phyloP scores from a whole-genome alignment of 2,329 filamentous ascomycete genomes.

The Aspergillus aculeatinus region DNA sequence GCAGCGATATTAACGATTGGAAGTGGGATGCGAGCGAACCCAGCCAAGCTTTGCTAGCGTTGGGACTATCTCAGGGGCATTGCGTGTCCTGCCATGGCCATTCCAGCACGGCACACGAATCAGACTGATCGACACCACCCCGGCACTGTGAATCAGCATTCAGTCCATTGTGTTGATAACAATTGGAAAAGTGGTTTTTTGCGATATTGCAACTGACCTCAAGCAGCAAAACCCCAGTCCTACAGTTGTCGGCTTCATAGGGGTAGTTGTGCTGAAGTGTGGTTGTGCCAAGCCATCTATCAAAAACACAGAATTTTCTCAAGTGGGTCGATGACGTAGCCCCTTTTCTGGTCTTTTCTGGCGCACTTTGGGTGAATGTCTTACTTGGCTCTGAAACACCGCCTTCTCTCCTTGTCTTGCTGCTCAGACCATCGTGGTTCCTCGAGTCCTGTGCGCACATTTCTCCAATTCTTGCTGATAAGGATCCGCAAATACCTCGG shows the following conservation, averaged over 20 bases:
- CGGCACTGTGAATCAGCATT: not conserved
- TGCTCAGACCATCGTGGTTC: not conserved
- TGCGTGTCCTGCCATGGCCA: slow-evolving; percentile 1
- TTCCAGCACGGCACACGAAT: not conserved
- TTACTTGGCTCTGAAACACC: not conserved
- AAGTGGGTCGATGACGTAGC: not conserved
- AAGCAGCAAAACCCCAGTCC: not conserved
- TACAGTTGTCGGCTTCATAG: not conserved
- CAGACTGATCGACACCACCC: not conserved
- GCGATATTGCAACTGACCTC: not conserved
- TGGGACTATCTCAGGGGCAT: slow-evolving; percentile 3
- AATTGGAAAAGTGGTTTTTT: not conserved
- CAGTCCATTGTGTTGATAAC: not conserved
- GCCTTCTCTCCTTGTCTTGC: not conserved
- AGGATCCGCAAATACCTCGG: not conserved
- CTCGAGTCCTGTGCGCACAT: not conserved
- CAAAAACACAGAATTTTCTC: not conserved
- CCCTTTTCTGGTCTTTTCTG: not conserved
- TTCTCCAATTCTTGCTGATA: not conserved
- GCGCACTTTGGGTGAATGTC: not conserved
- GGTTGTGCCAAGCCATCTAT: not conserved
- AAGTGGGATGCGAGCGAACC: not conserved
- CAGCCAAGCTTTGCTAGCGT: slow-evolving; percentile 9
- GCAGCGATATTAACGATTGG: slow-evolving; percentile 1
- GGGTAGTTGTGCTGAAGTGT: not conserved